Evolutionary conservation across 495 filamentous ascomycete species (phyloP), one percentile per base, ranked within the genome.

Genomic region (Astrocystis sublimbata): DNA sequence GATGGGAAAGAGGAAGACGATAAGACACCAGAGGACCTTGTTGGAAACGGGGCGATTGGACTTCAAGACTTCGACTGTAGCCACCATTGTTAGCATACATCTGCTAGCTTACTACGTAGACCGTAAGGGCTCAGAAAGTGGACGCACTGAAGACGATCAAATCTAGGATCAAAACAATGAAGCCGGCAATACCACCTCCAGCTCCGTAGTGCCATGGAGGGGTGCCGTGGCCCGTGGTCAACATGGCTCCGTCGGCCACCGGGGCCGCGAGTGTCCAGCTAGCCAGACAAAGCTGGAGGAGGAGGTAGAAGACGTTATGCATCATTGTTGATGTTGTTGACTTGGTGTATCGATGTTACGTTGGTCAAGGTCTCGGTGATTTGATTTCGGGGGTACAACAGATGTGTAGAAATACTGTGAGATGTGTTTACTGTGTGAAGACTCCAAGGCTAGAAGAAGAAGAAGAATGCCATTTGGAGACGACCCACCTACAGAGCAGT

Each of bases 1-100:
- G 51, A 84, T 67, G 12, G 81, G 81, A 71, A 83, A 78, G 38
- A 84, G 56, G 71, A 84, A 82, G 65, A 81, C 78, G 54, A 80
- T 59, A 3, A 83, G 67, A 41, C 70, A 78, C 81, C 81, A 84
- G 10, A 83, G 65, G 19, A 83, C 53, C 71, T 84, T 84, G 67
- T 75, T 66, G 13, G 63, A 35, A 1, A 73, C 65, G 13, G 80
- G 73, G 60, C 80, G 79, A 66, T 75, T 80, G 28, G 80, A 83
- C 67, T 83, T 79, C 58, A 83, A 35, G 46, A 84, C 75, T 67
- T 84, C 81, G 68, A 83, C 81, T 84, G 58, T 52, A 36, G 13
- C n/a, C 28, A 17, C 33, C 17, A 4, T 41, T n/a, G 33, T 62
- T 47, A 62, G 51, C 30, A 49, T 33, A 17, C 1, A 33, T 38